Conservation (phyloP, 257 asterid species). For the Echites panduratus region DNA sequence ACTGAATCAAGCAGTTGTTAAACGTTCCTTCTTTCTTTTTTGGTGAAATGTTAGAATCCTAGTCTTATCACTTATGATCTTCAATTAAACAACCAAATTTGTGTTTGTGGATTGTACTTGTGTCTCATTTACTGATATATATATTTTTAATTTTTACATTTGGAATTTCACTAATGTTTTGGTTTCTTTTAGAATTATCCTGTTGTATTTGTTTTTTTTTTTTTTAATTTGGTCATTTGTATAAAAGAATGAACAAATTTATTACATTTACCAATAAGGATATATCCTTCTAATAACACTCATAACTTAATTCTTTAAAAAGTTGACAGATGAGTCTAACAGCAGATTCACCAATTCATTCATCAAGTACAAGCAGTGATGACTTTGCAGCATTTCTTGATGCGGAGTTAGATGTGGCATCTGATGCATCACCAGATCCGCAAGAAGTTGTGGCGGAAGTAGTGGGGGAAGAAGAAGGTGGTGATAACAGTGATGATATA, state of each 20-base stretch:
- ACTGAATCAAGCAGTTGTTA: not conserved
- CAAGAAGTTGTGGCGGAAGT: no score
- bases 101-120: not conserved
- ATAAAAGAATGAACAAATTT: not conserved
- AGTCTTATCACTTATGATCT: no score
- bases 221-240: not conserved
- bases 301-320: not conserved
- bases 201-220: not conserved
- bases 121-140: no score
- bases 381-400: constrained; percentile 73
- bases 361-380: constrained; percentile 82
- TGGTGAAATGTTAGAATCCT: not conserved
- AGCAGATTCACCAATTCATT: constrained; percentile 66
- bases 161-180: not conserved
- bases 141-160: not conserved
- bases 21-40: no score
- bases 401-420: constrained; percentile 56
- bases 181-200: not conserved
- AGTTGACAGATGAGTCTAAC: constrained; percentile 61
- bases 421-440: constrained; percentile 46
- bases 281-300: not conserved
- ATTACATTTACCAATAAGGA: not conserved
- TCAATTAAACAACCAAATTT: not conserved
- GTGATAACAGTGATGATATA: constrained; percentile 17
- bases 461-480: constrained; percentile 27